Base-by-base conservation (phyloP, 352 stramenopile species). In the Halophytophthora batemanensis region DNA sequence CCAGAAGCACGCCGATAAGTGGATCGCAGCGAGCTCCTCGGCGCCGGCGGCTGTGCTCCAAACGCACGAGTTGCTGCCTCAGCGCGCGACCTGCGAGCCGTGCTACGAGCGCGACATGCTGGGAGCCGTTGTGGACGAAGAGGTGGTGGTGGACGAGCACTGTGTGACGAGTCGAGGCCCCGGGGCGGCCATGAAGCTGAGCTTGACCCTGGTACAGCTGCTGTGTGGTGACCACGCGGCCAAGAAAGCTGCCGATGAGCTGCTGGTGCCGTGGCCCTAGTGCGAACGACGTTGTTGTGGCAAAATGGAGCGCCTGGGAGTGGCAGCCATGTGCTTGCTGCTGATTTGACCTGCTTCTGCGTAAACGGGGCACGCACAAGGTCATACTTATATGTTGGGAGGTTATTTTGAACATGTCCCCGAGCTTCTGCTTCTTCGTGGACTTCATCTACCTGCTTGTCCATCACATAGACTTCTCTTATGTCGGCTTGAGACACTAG, bases 161-260 rank as follows among this genome's bases (percentile, higher is more conserved):
- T 83, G 70, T 34, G 67, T 90, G 39, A 90, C 80, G n/a, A 78
- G 73, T 47, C 63, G 79, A n/a, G 77, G 77, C 6, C 52, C 71
- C 2, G 75, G 60, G 2, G 82, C 62, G 10, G 69, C 72, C 15
- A 60, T 87, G 31, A 58, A 66, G 22, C 82, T 88, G 37, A 59
- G 55, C 1, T 42, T 90, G 41, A 83, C 60, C 37, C 61, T 90
- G 13, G 66, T 87, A 14, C 51, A 79, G 52, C 44, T 88, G 31
- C 50, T 90, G 11, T 81, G 69, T 22, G 77, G 77, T 29, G 41
- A 68, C 11, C 44, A 67, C 7, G 50, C 71, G n/a, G 71, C 77
- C 23, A 22, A 56, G 17, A 60, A 49, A 31, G 73, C 74, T 42
- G 77, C 74, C 4, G 42, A 41, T 13, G 61, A 88, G 34, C 31